These are phyloP conservation scores for Gamarada debralockiae DNA, from an alignment of 495 filamentous ascomycete genomes.

Conservation along the genomic window DNA sequence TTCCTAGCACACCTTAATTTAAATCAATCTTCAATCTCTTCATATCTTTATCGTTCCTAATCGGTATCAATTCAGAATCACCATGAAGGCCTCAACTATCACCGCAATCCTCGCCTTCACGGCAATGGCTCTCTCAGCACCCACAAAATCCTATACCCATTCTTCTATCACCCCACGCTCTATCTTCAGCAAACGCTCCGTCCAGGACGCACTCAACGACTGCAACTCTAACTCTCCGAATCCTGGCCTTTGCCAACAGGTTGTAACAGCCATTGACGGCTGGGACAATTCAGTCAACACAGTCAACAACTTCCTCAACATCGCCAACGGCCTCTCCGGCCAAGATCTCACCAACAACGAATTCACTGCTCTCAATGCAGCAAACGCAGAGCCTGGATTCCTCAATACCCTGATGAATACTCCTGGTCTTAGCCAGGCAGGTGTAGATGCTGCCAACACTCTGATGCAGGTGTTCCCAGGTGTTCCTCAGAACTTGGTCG, in stretches of 20 bases:
- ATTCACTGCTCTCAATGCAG: not conserved
- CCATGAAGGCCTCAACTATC: conserved; percentile 11
- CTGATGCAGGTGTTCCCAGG: conserved; percentile 1
- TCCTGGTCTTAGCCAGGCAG: not conserved
- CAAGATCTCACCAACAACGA: not conserved
- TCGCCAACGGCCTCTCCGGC: not conserved
- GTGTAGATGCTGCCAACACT: not conserved
- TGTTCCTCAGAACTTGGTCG: not conserved
- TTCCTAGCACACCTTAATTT: not conserved
- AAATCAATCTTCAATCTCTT: not conserved
- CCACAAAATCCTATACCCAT: not conserved
- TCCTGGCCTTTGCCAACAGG: not conserved
- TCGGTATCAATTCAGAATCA: not conserved
- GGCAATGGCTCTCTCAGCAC: not conserved
- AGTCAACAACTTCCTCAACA: conserved; percentile 5
- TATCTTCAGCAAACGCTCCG: conserved; percentile 2
- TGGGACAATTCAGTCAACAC: conserved; percentile 3
- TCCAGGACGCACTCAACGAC: conserved; percentile 1
- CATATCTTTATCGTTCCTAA: not conserved
- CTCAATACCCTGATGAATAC: not conserved
- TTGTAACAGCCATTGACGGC: not conserved
- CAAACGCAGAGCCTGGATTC: conserved; percentile 2
- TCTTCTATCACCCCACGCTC: not conserved
- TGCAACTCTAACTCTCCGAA: not conserved
- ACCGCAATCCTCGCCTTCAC: conserved; percentile 27